phyloP scores from a whole-genome alignment of 73 alveolate genomes.

The Uronychia setigera region DNA sequence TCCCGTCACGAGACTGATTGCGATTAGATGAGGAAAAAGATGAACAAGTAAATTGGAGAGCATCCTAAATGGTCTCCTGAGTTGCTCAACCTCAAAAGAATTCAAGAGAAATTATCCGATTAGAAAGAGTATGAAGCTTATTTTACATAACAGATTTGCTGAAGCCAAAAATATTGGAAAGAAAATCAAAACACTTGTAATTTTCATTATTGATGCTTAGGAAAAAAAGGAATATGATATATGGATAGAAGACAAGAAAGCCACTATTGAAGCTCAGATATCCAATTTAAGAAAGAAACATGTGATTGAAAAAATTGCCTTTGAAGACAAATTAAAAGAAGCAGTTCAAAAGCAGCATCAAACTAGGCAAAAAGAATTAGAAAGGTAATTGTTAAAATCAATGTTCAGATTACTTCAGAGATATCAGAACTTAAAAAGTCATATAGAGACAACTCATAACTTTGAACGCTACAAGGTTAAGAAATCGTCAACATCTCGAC shows the following conservation, averaged over 20 bases:
- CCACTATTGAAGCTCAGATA: too few species aligned
- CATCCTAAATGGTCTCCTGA: conserved; percentile 57
- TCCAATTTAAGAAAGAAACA: too few species aligned
- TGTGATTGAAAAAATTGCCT: too few species aligned
- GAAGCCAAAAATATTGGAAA: neutral
- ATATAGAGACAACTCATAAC: too few species aligned
- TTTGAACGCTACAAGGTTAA: too few species aligned
- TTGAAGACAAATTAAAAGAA: too few species aligned
- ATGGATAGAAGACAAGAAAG: neutral
- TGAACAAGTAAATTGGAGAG: conserved; percentile 22
- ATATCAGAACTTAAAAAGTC: too few species aligned
- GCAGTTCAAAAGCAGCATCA: too few species aligned
- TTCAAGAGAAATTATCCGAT: conserved; percentile 58
- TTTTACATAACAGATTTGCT: neutral
- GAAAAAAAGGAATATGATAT: neutral
- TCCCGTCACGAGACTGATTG: conserved; percentile 40
- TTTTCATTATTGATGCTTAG: neutral
- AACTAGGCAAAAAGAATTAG: too few species aligned
- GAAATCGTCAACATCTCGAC: too few species aligned
- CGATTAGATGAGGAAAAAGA: conserved; percentile 30
- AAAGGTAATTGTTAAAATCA: too few species aligned
- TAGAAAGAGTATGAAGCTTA: conserved; percentile 56
- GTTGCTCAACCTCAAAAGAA: conserved; percentile 44
- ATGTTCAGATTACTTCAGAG: too few species aligned
- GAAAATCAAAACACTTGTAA: neutral